A percentile compares a stretch with the other conserved stretches of the same genome.
Conservation (phyloP, 805 yeast species). For the Zygosaccharomyces kombuchaensis region DNA sequence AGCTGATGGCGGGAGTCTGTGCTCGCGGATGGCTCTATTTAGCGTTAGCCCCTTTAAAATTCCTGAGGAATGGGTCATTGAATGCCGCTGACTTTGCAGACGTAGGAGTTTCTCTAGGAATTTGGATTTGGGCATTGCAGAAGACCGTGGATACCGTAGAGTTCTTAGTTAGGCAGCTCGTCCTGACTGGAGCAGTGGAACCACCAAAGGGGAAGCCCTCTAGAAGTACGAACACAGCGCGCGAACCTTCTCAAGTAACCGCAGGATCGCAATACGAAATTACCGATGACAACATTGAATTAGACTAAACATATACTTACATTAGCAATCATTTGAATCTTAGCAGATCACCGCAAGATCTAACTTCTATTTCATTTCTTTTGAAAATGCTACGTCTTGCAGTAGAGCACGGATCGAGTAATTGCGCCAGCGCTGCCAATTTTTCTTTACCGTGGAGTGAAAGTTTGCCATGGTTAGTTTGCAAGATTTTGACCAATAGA, state of each 20-base stretch:
- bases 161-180: constrained; percentile 24
- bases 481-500: constrained; percentile 46
- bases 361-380: constrained; percentile 20
- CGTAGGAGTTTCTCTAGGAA: constrained; percentile 34
- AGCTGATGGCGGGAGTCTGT: constrained; percentile 29
- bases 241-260: background rate
- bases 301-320: constrained; percentile 10
- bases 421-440: constrained; percentile 16
- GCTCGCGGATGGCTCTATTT: constrained; percentile 33
- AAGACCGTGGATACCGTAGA: constrained; percentile 29
- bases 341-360: constrained; percentile 23
- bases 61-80: constrained; percentile 9
- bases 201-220: constrained; percentile 7
- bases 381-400: constrained; percentile 15
- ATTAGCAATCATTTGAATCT: constrained; percentile 16
- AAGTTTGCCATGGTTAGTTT: constrained; percentile 22
- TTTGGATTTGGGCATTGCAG: constrained; percentile 35
- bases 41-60: constrained; percentile 27
- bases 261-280: constrained; percentile 4
- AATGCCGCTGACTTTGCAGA: constrained; percentile 7
- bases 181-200: constrained; percentile 12
- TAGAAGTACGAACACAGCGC: background rate
- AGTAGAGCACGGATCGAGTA: constrained; percentile 13
- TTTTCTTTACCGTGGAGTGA: constrained; percentile 19
- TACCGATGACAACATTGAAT: constrained; percentile 12